Evolutionary conservation across 148 eudicot genomes (phyloP).

Genomic region (Dysphania ambrosioides): DNA sequence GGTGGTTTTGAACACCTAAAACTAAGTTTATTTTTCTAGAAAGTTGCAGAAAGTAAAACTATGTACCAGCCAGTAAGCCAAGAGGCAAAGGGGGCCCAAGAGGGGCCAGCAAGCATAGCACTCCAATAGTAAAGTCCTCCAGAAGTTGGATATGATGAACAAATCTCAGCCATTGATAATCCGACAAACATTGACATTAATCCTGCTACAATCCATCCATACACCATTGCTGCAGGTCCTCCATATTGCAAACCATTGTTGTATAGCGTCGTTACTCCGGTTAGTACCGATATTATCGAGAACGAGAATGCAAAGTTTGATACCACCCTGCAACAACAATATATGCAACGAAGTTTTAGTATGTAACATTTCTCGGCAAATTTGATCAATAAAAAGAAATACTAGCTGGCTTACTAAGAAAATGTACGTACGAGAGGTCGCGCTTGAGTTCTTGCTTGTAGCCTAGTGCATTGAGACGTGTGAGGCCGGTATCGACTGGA

Average conservation of each 20-base stretch:
- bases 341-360: no score
- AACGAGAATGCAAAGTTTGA: constrained; percentile 69
- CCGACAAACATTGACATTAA: constrained; percentile 50
- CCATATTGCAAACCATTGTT: constrained; percentile 54
- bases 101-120: constrained; percentile 50
- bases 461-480: constrained; percentile 48
- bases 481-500: not conserved
- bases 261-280: constrained; percentile 58
- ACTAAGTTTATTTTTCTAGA: no score
- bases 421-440: constrained; percentile 51
- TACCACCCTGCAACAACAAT: constrained; percentile 42
- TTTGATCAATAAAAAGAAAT: no score
- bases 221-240: constrained; percentile 62
- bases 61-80: constrained; percentile 82
- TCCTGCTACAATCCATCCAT: constrained; percentile 68
- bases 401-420: no score
- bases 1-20: no score
- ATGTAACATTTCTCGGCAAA: no score
- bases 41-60: no score
- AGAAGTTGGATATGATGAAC: constrained; percentile 76
- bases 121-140: constrained; percentile 83
- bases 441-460: constrained; percentile 74
- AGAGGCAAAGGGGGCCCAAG: constrained; percentile 63
- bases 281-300: constrained; percentile 58
- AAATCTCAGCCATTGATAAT: constrained; percentile 73